Evolutionary conservation across 2,329 filamentous ascomycete genomes (phyloP).

Genomic region (Podosphaera aphanis): DNA sequence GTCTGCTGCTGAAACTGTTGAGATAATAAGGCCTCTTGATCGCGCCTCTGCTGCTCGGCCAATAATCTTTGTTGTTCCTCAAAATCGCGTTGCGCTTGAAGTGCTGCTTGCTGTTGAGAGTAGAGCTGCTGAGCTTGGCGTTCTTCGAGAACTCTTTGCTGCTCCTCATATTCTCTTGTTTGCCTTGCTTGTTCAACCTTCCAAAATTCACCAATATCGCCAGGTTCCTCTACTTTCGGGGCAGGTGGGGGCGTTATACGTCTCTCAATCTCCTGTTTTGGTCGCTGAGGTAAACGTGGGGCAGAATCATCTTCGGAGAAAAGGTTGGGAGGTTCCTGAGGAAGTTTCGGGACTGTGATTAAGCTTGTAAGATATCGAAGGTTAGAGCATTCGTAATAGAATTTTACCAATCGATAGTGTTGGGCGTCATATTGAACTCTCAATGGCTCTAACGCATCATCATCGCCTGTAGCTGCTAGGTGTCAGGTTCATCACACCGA

Average conservation of each 20-base stretch:
- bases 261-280: conserved; percentile 47
- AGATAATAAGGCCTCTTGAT: conserved; percentile 69
- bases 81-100: conserved; percentile 82
- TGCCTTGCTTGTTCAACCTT: conserved; percentile 76
- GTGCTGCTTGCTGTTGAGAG: conserved; percentile 58
- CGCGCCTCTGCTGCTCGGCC: conserved; percentile 69
- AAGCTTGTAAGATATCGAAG: conserved; percentile 86
- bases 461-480: conserved; percentile 57
- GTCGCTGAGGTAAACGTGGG: conserved; percentile 61
- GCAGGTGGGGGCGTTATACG: conserved; percentile 45
- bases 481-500: conserved; percentile 1
- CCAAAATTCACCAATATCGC: conserved; percentile 96
- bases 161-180: conserved; percentile 84
- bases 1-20: conserved; percentile 88
- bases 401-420: conserved; percentile 87
- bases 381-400: conserved; percentile 98
- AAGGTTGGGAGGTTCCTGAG: conserved; percentile 78
- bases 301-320: conserved; percentile 65
- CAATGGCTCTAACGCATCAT: conserved; percentile 74
- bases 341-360: conserved; percentile 87
- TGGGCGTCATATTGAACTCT: conserved; percentile 81
- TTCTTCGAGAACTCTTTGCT: conserved; percentile 70
- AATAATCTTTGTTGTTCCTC: conserved; percentile 80
- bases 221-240: conserved; percentile 55
- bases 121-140: conserved; percentile 63